phyloP scores from a whole-genome alignment of 129 eudicot genomes.

The Escallonia herrerae region DNA sequence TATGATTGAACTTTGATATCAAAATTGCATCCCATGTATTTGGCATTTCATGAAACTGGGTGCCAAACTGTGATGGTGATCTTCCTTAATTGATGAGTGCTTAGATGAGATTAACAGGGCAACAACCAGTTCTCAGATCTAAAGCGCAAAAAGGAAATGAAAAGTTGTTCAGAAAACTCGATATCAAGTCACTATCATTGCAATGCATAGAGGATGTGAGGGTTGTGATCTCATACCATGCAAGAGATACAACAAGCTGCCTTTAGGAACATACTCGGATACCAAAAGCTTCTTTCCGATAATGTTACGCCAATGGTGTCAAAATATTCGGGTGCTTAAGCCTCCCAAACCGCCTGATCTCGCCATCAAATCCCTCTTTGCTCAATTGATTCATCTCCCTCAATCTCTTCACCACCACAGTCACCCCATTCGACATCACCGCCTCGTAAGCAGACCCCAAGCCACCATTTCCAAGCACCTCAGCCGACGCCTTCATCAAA shows the following conservation, averaged over 20 bases:
- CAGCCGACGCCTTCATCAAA: conserved; percentile 96
- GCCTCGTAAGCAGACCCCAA: conserved; percentile 88
- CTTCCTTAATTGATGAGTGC: too few relatives aligned
- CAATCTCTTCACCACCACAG: conserved; percentile 83
- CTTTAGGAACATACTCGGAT: conserved; percentile 59
- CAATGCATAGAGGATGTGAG: background rate
- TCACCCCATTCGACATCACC: conserved; percentile 43
- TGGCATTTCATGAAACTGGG: too few relatives aligned
- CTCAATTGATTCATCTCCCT: conserved; percentile 66
- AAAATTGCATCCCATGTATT: too few relatives aligned
- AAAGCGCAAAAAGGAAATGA: too few relatives aligned
- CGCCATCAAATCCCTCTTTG: conserved; percentile 54
- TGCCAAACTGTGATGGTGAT: too few relatives aligned
- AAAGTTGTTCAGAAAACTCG: too few relatives aligned
- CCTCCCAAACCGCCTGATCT: conserved; percentile 55
- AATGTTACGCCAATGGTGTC: conserved; percentile 80
- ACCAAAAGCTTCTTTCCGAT: conserved; percentile 78
- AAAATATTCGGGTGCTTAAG: conserved; percentile 58
- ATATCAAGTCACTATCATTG: background rate
- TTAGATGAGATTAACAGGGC: too few relatives aligned
- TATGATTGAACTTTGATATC: too few relatives aligned
- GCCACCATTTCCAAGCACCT: conserved; percentile 80
- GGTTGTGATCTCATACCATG: conserved; percentile 42
- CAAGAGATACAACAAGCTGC: conserved; percentile 67
- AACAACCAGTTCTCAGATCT: too few relatives aligned